Conservation (phyloP, 2,329 filamentous ascomycete species). For the Botrytis pseudocinerea region DNA sequence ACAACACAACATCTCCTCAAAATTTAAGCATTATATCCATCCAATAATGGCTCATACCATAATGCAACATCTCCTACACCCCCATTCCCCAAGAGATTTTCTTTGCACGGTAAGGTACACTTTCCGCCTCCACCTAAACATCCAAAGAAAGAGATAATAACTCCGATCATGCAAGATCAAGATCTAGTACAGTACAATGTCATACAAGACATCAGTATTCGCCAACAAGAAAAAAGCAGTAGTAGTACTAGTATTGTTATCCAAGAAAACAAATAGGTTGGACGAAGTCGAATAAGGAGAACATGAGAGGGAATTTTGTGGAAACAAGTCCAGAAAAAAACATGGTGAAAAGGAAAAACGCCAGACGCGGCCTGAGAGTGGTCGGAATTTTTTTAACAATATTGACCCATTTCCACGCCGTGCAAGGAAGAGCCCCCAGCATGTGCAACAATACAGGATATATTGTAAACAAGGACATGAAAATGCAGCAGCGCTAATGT, state of each 20-base stretch:
- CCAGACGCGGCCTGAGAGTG: neutral
- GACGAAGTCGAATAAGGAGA: constrained; percentile 8
- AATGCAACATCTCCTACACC: neutral
- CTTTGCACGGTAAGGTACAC: neutral
- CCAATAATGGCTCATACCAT: constrained; percentile 5
- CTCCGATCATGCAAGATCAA: constrained; percentile 18
- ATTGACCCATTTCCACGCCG: constrained; percentile 17
- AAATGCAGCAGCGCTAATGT: constrained; percentile 19
- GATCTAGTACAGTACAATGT: constrained; percentile 16
- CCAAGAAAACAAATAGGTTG: neutral
- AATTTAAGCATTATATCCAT: constrained; percentile 22
- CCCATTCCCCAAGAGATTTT: neutral
- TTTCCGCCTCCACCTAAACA: neutral
- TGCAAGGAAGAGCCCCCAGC: neutral
- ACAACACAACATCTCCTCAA: neutral
- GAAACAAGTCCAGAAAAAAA: constrained; percentile 5
- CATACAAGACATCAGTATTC: constrained; percentile 12
- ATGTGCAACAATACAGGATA: constrained; percentile 22
- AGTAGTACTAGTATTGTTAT: constrained; percentile 14
- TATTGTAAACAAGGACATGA: constrained; percentile 17
- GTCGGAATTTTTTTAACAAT: neutral
- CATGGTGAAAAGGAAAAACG: neutral
- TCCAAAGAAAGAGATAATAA: constrained; percentile 20
- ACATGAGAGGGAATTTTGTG: constrained; percentile 12
- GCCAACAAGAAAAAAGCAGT: constrained; percentile 4